Conservation (phyloP, 805 yeast species). For the Starmera quercuum region DNA sequence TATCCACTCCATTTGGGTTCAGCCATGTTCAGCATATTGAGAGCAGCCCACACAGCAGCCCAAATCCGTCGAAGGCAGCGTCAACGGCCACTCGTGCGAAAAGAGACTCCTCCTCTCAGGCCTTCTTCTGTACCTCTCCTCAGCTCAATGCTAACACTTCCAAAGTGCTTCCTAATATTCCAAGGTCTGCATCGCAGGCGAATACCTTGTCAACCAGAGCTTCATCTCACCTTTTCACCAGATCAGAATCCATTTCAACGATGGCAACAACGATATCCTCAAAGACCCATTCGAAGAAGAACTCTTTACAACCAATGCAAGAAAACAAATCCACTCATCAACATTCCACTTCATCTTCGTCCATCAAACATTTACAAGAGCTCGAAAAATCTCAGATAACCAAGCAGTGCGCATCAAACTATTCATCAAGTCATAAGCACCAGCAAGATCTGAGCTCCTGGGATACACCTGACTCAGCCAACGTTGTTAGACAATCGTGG, state of each 20-base stretch:
- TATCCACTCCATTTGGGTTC: constrained; percentile 31
- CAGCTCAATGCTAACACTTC: neutral
- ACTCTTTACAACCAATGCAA: no score
- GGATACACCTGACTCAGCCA: no score
- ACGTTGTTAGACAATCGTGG: no score
- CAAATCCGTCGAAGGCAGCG: neutral
- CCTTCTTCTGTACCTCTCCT: constrained; percentile 12
- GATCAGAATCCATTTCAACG: constrained; percentile 18
- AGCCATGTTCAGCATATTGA: constrained; percentile 32
- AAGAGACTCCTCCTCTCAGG: neutral
- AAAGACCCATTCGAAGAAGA: neutral
- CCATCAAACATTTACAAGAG: neutral
- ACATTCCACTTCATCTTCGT: constrained; percentile 8
- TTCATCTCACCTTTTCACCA: constrained; percentile 7
- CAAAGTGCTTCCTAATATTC: constrained; percentile 3
- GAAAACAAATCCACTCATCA: neutral
- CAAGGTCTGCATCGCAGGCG: constrained; percentile 14
- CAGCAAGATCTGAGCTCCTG: neutral
- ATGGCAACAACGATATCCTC: constrained; percentile 12
- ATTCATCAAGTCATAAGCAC: neutral
- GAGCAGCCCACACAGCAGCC: neutral
- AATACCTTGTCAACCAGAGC: constrained; percentile 6
- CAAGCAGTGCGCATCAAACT: no score
- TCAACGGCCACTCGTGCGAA: neutral
- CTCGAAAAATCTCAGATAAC: constrained; percentile 11